Conservation (phyloP, 2,329 filamentous ascomycete genomes). For the Claviceps africana region DNA sequence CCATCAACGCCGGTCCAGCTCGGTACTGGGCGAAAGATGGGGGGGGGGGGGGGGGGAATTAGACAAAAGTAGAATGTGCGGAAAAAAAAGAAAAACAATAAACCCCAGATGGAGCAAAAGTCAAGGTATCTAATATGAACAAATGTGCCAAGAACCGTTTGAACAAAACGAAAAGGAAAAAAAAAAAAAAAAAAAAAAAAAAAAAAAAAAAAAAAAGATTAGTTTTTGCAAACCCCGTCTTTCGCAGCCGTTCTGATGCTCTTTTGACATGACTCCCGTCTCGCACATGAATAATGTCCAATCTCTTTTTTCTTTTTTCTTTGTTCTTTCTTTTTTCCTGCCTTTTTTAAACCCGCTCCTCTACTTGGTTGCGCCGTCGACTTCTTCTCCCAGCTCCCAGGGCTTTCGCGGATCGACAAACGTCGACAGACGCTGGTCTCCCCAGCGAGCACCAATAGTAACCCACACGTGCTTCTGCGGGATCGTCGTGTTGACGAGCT, state of each 20-base stretch:
- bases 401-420: constrained; percentile 42
- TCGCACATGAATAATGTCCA: neutral
- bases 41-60: neutral
- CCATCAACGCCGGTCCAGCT: constrained; percentile 6
- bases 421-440: constrained; percentile 41
- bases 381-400: constrained; percentile 33
- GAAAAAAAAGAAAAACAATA: constrained; percentile 1
- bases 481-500: constrained; percentile 34
- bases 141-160: neutral
- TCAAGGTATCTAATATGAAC: constrained; percentile 5
- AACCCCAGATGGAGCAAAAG: too few species aligned
- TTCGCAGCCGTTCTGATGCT: neutral
- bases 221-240: neutral
- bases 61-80: constrained; percentile 2
- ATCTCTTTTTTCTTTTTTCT: too few species aligned
- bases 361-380: constrained; percentile 25
- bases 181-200: neutral
- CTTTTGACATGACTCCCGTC: neutral
- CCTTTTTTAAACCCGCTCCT: neutral
- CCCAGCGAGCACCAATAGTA: constrained; percentile 49
- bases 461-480: constrained; percentile 55
- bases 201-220: neutral
- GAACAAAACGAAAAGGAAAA: neutral
- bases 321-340: too few species aligned
- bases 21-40: constrained; percentile 1